phyloP scores from a whole-genome alignment of 2,329 filamentous ascomycete genomes.

The Coniochaeta hoffmannii region DNA sequence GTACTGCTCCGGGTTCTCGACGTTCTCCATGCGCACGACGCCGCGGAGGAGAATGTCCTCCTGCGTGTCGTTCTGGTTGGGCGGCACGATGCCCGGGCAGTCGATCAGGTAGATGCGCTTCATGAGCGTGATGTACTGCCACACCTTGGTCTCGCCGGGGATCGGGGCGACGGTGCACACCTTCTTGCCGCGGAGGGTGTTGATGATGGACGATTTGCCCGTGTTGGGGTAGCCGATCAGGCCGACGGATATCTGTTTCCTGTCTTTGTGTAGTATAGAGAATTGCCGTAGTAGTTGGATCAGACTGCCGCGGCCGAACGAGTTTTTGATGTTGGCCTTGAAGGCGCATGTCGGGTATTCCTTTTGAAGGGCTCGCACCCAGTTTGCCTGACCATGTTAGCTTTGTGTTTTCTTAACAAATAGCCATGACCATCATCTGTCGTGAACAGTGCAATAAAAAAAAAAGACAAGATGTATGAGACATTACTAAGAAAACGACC shows the following conservation, averaged over 20 bases:
- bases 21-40: conserved; percentile 90
- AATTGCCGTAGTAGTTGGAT: conserved; percentile 93
- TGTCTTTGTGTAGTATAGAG: conserved; percentile 76
- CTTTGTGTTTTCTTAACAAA: conserved; percentile 19
- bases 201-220: conserved; percentile 95
- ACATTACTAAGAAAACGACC: conserved; percentile 98
- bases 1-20: conserved; percentile 94
- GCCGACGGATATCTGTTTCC: conserved; percentile 92
- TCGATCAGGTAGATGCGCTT: conserved; percentile 89
- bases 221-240: conserved; percentile 76
- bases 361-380: conserved; percentile 83
- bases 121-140: conserved; percentile 95
- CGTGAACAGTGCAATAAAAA: conserved; percentile 18
- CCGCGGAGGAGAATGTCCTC: conserved; percentile 85
- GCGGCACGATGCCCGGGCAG: conserved; percentile 92
- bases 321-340: conserved; percentile 89
- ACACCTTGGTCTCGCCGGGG: conserved; percentile 86
- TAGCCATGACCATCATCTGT: too few relatives aligned
- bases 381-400: conserved; percentile 60
- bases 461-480: conserved; percentile 57
- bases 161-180: conserved; percentile 92
- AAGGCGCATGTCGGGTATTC: conserved; percentile 93
- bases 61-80: conserved; percentile 73
- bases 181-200: conserved; percentile 89
- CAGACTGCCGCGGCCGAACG: conserved; percentile 90